Evolutionary conservation across 2,329 filamentous ascomycete genomes (phyloP).

Genomic region (Ilyonectria destructans): DNA sequence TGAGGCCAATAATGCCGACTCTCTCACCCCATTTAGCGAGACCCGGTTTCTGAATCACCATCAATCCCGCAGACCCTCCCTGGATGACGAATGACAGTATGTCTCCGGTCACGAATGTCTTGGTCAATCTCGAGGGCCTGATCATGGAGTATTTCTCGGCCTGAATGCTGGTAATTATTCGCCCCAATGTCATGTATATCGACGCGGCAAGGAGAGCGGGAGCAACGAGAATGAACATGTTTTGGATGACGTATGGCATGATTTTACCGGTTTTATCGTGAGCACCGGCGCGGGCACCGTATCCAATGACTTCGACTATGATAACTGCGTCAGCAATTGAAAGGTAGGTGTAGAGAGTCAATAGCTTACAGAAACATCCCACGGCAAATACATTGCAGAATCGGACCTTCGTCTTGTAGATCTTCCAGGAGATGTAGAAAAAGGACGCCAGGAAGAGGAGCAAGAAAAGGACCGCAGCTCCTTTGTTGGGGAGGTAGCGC

Average conservation of each 20-base stretch:
- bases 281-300: conserved; percentile 9
- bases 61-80: not conserved
- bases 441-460: conserved; percentile 7
- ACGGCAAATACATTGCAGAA: conserved; percentile 19
- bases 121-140: not conserved
- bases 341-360: too few relatives aligned
- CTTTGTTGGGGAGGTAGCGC: conserved; percentile 21
- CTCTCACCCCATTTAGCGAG: conserved; percentile 8
- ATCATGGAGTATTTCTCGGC: conserved; percentile 18
- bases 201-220: conserved; percentile 13
- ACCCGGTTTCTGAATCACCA: conserved; percentile 13
- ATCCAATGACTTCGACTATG: conserved; percentile 4
- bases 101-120: conserved; percentile 17
- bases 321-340: not conserved
- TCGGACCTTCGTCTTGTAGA: conserved; percentile 4
- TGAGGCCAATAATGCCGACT: conserved; percentile 6
- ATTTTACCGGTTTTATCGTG: conserved; percentile 10
- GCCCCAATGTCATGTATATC: conserved; percentile 11
- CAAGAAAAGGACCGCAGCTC: conserved; percentile 1
- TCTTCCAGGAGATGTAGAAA: conserved; percentile 18
- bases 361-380: conserved; percentile 4
- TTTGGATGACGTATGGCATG: conserved; percentile 17
- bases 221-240: conserved; percentile 17
- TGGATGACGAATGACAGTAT: conserved; percentile 2
- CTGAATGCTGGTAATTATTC: conserved; percentile 11